Percentiles rank a stretch among this genome's conserved stretches.
These are phyloP conservation scores for Paracorniculantispora psalliotae DNA, from an alignment of 2,329 filamentous ascomycete species.

Conservation along the genomic window DNA sequence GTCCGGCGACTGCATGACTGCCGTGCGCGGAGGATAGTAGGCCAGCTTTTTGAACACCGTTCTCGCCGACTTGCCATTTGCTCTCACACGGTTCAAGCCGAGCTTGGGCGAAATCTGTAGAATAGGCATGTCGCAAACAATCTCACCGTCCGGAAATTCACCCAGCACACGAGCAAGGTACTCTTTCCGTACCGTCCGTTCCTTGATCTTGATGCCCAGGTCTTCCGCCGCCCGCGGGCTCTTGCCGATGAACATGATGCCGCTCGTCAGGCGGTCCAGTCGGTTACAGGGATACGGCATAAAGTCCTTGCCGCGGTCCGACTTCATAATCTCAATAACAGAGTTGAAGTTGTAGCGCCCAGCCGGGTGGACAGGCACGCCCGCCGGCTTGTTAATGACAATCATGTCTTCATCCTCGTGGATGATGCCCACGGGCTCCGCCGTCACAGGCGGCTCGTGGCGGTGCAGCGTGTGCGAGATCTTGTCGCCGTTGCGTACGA, in stretches of 20 bases:
- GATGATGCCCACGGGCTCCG: constrained; percentile 71
- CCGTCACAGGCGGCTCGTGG: constrained; percentile 89
- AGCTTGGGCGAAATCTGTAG: constrained; percentile 92
- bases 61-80: constrained; percentile 81
- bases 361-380: constrained; percentile 90
- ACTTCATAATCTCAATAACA: constrained; percentile 86
- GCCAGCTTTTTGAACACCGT: constrained; percentile 89
- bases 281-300: constrained; percentile 73
- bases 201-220: constrained; percentile 70
- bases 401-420: constrained; percentile 92
- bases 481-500: constrained; percentile 82
- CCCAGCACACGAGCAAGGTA: constrained; percentile 90
- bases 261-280: constrained; percentile 89
- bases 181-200: constrained; percentile 84
- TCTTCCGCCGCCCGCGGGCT: constrained; percentile 71
- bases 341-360: constrained; percentile 96
- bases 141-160: constrained; percentile 83
- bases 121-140: constrained; percentile 91
- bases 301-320: constrained; percentile 57
- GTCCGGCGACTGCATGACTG: constrained; percentile 18
- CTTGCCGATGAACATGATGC: constrained; percentile 98
- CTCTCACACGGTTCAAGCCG: constrained; percentile 88
- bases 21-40: constrained; percentile 67
- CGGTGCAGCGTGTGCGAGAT: constrained; percentile 92
- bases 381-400: constrained; percentile 94